phyloP scores from a whole-genome alignment of 352 stramenopile genomes.

The Phytopythium boreale region DNA sequence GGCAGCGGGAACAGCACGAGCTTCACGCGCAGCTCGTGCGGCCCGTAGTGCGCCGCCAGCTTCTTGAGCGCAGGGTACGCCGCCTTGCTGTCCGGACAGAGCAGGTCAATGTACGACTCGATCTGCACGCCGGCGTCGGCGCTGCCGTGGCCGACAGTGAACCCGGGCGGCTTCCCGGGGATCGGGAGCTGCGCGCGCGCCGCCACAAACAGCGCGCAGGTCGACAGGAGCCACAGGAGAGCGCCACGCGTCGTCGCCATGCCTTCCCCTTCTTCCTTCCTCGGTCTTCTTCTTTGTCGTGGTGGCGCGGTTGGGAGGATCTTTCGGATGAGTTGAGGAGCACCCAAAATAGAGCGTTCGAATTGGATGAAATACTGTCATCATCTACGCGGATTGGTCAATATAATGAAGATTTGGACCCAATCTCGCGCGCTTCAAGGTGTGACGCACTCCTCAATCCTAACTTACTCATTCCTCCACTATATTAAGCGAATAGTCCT shows the following conservation, averaged over 20 bases:
- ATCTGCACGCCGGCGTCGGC: slow-evolving; percentile 68
- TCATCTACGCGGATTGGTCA: neutral
- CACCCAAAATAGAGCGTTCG: neutral
- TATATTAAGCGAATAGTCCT: too few species aligned
- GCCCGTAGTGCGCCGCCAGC: slow-evolving; percentile 47
- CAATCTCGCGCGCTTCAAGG: slow-evolving; percentile 2
- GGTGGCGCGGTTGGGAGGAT: neutral
- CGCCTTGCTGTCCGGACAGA: slow-evolving; percentile 71
- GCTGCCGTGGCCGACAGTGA: slow-evolving; percentile 48
- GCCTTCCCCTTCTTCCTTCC: neutral
- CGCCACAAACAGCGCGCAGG: slow-evolving; percentile 10
- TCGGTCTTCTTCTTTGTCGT: neutral
- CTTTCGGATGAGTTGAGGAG: neutral
- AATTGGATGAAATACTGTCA: neutral
- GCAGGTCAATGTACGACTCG: slow-evolving; percentile 82
- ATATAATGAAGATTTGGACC: neutral
- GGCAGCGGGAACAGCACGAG: slow-evolving; percentile 79
- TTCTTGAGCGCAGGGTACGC: slow-evolving; percentile 68
- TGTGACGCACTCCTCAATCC: neutral
- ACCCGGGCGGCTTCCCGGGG: slow-evolving; percentile 55
- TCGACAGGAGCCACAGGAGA: slow-evolving; percentile 17
- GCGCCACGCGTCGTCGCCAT: neutral
- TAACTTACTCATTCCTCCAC: too few species aligned
- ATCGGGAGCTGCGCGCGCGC: slow-evolving; percentile 49
- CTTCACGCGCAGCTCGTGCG: slow-evolving; percentile 55